Percentiles rank a stretch among this genome's conserved stretches.
phyloP scores from a whole-genome alignment of 2,329 filamentous ascomycete genomes.

The Fusarium scirpi region DNA sequence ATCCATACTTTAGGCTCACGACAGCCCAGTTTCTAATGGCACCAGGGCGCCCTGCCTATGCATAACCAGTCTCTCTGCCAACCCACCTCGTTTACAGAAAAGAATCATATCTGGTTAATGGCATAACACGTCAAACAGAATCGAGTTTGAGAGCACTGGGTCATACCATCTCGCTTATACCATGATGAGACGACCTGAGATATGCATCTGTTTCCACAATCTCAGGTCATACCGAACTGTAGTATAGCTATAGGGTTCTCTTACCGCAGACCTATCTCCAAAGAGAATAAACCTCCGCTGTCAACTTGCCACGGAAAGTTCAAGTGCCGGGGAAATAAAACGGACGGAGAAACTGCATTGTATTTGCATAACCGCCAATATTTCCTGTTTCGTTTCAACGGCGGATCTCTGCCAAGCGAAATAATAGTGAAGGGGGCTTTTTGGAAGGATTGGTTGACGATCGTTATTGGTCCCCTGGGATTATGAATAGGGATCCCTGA shows the following conservation, averaged over 20 bases:
- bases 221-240: slow-evolving; percentile 9
- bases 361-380: slow-evolving; percentile 22
- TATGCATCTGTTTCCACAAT: background rate
- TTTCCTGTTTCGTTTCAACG: slow-evolving; percentile 38
- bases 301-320: slow-evolving; percentile 10
- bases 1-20: background rate
- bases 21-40: background rate
- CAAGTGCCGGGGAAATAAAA: slow-evolving; percentile 28
- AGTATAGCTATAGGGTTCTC: slow-evolving; percentile 6
- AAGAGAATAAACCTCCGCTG: background rate
- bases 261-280: background rate
- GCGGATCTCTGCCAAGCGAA: slow-evolving; percentile 6
- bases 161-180: background rate
- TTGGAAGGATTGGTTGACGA: slow-evolving; percentile 13
- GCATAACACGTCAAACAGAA: slow-evolving; percentile 1
- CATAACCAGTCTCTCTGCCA: background rate
- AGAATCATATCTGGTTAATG: background rate
- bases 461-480: slow-evolving; percentile 25
- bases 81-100: background rate
- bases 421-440: background rate
- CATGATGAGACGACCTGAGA: background rate
- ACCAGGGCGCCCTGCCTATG: background rate
- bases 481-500: slow-evolving; percentile 19
- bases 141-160: slow-evolving; percentile 5
- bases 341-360: slow-evolving; percentile 26